These are phyloP conservation scores for Ashbya aceris DNA, from an alignment of 1,139 yeast species.

Conservation along the genomic window DNA sequence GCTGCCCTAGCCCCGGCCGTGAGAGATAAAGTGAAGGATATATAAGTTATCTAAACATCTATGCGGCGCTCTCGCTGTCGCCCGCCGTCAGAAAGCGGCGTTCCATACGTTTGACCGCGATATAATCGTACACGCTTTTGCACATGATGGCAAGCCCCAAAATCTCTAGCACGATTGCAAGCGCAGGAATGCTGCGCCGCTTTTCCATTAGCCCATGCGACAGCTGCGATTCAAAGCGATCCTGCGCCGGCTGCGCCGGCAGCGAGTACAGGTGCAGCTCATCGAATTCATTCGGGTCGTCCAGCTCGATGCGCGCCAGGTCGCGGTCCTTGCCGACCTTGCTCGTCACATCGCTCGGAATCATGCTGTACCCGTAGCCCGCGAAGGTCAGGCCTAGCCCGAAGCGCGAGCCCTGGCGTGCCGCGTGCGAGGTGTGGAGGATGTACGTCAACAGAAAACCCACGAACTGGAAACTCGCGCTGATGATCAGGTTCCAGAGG, in stretches of 20 bases:
- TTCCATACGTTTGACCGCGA: conserved; percentile 72
- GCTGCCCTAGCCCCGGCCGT: conserved; percentile 26
- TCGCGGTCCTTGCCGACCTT: conserved; percentile 30
- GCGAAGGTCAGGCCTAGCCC: conserved; percentile 85
- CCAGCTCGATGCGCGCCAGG: conserved; percentile 34
- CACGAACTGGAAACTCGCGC: conserved; percentile 84
- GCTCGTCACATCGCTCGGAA: conserved; percentile 41
- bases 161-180: conserved; percentile 25
- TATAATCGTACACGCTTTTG: conserved; percentile 63
- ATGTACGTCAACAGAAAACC: conserved; percentile 88
- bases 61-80: not conserved
- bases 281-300: conserved; percentile 50
- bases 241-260: conserved; percentile 26
- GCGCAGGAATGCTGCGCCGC: conserved; percentile 32
- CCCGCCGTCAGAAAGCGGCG: conserved; percentile 23
- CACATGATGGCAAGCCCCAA: conserved; percentile 59
- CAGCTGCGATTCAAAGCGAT: conserved; percentile 39
- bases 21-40: not conserved
- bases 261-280: conserved; percentile 30
- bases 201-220: conserved; percentile 32
- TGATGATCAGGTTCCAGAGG: conserved; percentile 81
- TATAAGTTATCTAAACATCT: not conserved
- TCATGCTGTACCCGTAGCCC: conserved; percentile 63
- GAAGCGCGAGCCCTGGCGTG: conserved; percentile 88
- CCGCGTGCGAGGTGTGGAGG: conserved; percentile 93